Base-by-base conservation (phyloP, 805 yeast genomes). In the Metschnikowia baotianmanensis region DNA sequence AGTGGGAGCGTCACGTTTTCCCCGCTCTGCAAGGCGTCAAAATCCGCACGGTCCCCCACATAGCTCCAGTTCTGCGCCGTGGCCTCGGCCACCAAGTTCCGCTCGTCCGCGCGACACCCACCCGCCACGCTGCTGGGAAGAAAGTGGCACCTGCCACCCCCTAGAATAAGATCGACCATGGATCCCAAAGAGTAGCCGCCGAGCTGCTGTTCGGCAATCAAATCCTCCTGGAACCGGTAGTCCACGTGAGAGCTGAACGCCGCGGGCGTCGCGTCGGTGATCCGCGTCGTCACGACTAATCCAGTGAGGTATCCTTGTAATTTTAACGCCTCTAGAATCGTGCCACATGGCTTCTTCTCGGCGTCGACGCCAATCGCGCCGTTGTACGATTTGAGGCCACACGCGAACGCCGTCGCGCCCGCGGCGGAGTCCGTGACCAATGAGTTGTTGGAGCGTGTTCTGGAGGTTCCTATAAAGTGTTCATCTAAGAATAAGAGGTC, bases 251-350 rank as follows among this genome's bases (percentile, higher is more conserved):
- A 55, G 27, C 86, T 78, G 59, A 87, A 90, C 0, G 89, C 78
- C 10, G 95, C 96, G 0, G 96, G 96, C 0, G 96, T 90, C n/a
- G 96, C 96, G 60, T 89, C 96, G 6, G 96, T 86, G 48, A 89
- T 77, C 49, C 95, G 76, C 0, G 96, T 89, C 18, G 96, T 90
- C 17, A 87, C 96, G 18, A 89, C 96, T 37, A 89, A 67, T 0
- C 96, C 97, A 1, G 96, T 90, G 52, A 70, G 60, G 62, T 81
- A 87, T 1, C 96, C 96, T 43, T 76, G 69, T 41, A 82, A 65
- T 57, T 89, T 89, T 55, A 91, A 81, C 1, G 95, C 95, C 63
- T 89, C 97, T 49, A 89, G 67, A 26, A 90, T 63, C 2, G 96
- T 86, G 6, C 95, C 96, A 57, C 95, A 83, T 5, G 96, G 95